Evolutionary conservation across 2,329 filamentous ascomycete species (phyloP).

Genomic region (Raffaelea arxii): DNA sequence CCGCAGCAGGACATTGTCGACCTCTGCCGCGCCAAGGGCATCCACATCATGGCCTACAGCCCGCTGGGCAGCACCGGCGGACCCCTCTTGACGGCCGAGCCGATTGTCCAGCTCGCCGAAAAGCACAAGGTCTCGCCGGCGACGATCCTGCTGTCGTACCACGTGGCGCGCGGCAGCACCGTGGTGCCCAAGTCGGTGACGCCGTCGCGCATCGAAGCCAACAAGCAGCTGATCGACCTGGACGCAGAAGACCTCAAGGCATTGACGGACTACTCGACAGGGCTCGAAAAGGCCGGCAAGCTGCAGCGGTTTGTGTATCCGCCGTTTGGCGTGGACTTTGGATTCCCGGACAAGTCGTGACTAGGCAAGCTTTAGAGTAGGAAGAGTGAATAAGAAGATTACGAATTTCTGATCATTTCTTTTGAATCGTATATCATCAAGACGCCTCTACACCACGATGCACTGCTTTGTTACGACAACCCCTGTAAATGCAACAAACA

Average conservation of each 20-base stretch:
- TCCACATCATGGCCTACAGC: constrained; percentile 64
- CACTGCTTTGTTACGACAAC: too few relatives aligned
- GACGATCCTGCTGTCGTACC: constrained; percentile 60
- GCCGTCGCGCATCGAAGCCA: constrained; percentile 57
- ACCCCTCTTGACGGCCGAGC: constrained; percentile 53
- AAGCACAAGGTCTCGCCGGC: constrained; percentile 52
- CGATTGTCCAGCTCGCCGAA: constrained; percentile 53
- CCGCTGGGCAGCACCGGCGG: constrained; percentile 56
- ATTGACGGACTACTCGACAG: constrained; percentile 44
- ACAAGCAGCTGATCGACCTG: constrained; percentile 56
- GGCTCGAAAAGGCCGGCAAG: constrained; percentile 39
- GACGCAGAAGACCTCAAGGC: constrained; percentile 52
- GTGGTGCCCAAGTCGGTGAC: constrained; percentile 68
- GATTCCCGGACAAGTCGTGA: constrained; percentile 56
- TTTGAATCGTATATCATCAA: too few relatives aligned
- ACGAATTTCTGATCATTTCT: background rate
- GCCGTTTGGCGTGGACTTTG: constrained; percentile 58
- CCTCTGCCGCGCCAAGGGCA: constrained; percentile 56
- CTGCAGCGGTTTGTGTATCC: constrained; percentile 57
- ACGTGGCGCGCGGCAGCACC: constrained; percentile 57
- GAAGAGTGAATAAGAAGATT: background rate
- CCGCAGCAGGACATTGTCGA: constrained; percentile 65
- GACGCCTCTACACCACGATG: too few relatives aligned
- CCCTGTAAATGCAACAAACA: too few relatives aligned
- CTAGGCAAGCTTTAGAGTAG: background rate